A percentile compares a stretch with the other conserved stretches of the same genome.
Conservation (phyloP, 352 stramenopile genomes). For the Phytophthora capsici region DNA sequence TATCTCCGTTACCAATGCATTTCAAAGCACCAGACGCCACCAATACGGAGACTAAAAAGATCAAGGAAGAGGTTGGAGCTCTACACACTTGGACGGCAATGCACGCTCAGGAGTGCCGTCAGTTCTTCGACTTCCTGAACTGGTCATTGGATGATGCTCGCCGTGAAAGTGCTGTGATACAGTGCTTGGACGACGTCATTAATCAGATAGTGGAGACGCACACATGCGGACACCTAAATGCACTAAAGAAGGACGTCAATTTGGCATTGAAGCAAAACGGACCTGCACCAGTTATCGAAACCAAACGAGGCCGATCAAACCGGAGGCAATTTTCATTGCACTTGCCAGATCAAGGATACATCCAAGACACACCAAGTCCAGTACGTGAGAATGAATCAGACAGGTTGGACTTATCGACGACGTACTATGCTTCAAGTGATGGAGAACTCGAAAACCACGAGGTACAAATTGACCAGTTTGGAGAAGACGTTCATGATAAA, state of each 20-base stretch:
- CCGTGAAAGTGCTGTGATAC: constrained; percentile 35
- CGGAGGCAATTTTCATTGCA: not conserved
- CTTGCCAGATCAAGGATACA: not conserved
- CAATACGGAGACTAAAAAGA: not conserved
- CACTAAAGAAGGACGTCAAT: constrained; percentile 17
- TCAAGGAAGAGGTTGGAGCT: constrained; percentile 26
- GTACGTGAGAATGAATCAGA: constrained; percentile 5
- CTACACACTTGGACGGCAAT: constrained; percentile 51
- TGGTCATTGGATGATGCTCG: constrained; percentile 45
- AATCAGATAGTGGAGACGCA: constrained; percentile 39
- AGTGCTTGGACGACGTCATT: constrained; percentile 34
- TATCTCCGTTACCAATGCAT: not conserved
- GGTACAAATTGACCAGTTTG: not conserved
- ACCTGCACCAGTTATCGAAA: not conserved
- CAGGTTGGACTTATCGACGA: constrained; percentile 24
- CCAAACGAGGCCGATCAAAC: not conserved
- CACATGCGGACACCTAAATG: constrained; percentile 21
- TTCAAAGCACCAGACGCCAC: not conserved
- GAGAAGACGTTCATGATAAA: not conserved
- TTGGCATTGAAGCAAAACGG: constrained; percentile 8
- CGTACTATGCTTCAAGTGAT: constrained; percentile 19
- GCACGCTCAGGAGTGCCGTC: constrained; percentile 56
- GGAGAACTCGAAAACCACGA: not conserved
- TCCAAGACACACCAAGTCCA: not conserved
- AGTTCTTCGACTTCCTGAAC: constrained; percentile 62